These are phyloP conservation scores for Hygrocybe punicea DNA, from an alignment of 768 basidiomycete species.

Conservation along the genomic window DNA sequence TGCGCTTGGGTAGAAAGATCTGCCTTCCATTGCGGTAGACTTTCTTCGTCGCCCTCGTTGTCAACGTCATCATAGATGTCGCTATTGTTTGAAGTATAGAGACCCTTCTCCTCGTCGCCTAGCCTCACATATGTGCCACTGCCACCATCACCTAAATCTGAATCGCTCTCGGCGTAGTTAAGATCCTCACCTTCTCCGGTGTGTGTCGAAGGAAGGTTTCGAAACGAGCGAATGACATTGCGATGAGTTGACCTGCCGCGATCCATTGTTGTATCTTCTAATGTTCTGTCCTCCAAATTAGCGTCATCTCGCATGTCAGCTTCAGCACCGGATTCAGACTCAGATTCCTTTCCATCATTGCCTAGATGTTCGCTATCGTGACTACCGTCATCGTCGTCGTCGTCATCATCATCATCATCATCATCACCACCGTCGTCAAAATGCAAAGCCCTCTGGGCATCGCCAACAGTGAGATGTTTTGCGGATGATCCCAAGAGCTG, in stretches of 20 bases:
- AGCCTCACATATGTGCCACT: conserved; percentile 32
- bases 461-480: conserved; percentile 53
- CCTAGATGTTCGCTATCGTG: no score
- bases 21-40: conserved; percentile 70
- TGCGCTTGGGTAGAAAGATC: conserved; percentile 53
- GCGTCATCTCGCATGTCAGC: conserved; percentile 14
- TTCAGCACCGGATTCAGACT: conserved; percentile 8
- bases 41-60: conserved; percentile 34
- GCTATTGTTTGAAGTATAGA: conserved; percentile 49
- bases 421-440: conserved; percentile 33
- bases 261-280: conserved; percentile 27
- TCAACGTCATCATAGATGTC: no score
- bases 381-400: conserved; percentile 14
- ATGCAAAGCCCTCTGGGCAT: conserved; percentile 19
- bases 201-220: conserved; percentile 33
- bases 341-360: background rate
- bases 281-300: conserved; percentile 11
- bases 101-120: no score
- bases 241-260: conserved; percentile 53
- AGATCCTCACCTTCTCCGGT: conserved; percentile 43
- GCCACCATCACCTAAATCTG: conserved; percentile 57
- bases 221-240: conserved; percentile 34
- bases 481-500: conserved; percentile 80
- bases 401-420: conserved; percentile 26
- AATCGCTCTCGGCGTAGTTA: conserved; percentile 77